Base-by-base conservation (phyloP, 176 grass and related monocot genomes). In the Lolium rigidum region DNA sequence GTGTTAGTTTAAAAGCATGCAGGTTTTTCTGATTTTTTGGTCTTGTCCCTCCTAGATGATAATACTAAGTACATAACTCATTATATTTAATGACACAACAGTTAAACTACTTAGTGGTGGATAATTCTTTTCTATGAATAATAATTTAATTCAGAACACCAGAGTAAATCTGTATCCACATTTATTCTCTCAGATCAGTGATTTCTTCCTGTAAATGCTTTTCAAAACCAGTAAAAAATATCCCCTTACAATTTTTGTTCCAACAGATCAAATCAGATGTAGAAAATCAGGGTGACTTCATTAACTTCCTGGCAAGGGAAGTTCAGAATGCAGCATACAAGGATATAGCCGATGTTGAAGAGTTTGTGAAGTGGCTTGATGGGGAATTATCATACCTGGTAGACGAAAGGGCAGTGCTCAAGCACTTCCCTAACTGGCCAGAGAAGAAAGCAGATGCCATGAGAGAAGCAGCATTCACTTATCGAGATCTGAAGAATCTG, bases 331-430 rank as follows among this genome's bases (percentile, higher is more conserved):
- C 97, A 20, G 89, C 92, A 24, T 90, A 94, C 83, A 97, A 84
- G 80, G 94, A 99, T 41, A 99, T 99, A 62, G 88, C 87, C 6
- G 90, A 99, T 62, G 90, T 97, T 41, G 97, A 99, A 90, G 92
- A 93, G 65, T 99, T 97, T 81, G 94, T 99, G 25, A 99, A 99
- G 84, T 99, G 94, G 97, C 91, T 99, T 52, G 97, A 99, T 79
- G 94, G 93, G 52, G 94, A 97, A 76, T 65, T 99, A 51, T 99
- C 97, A 59, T 99, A 99, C 77, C 89, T 99, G 50, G 92, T 96
- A 59, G 97, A 99, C n/a, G 97, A 99, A 87, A 89, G 97, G 82
- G 97, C 97, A 80, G 97, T 99, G 70, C 92, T 99, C 76, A 99
- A 96, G 83, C 97, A 99, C 80, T 99, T 99, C 57, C 84, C 97